phyloP scores from a whole-genome alignment of 169 alveolate species.

The Plasmodium gaboni region DNA sequence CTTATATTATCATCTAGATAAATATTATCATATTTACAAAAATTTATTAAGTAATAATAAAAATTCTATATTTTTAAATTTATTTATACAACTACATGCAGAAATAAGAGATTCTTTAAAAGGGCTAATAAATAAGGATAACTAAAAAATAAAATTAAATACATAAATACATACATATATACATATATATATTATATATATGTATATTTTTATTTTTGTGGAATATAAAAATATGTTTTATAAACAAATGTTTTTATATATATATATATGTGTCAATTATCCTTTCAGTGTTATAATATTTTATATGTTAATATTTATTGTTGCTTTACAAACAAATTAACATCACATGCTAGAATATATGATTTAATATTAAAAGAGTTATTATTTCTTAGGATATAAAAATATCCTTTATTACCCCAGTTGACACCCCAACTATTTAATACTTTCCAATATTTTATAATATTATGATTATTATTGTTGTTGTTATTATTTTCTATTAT shows the following conservation, averaged over 20 bases:
- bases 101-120: slow-evolving; percentile 46
- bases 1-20: slow-evolving; percentile 52
- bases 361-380: slow-evolving; percentile 53
- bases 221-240: too few species aligned
- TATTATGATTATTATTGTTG: background rate
- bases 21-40: slow-evolving; percentile 35
- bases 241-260: too few species aligned
- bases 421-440: slow-evolving; percentile 75
- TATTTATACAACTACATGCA: slow-evolving; percentile 28
- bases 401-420: slow-evolving; percentile 63
- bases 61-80: slow-evolving; percentile 19
- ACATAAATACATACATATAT: background rate
- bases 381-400: slow-evolving; percentile 51
- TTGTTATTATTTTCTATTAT: background rate
- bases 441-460: slow-evolving; percentile 64
- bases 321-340: slow-evolving; percentile 35
- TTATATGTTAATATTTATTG: background rate
- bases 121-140: background rate
- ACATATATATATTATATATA: background rate
- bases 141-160: background rate
- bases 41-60: slow-evolving; percentile 36
- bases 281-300: background rate
- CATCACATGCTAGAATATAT: slow-evolving; percentile 62
- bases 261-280: too few species aligned
- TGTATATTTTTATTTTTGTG: too few species aligned